Evolutionary conservation across 129 eudicot genomes (phyloP), one percentile per base, ranked within the genome.

Genomic region (Centella asiatica): DNA sequence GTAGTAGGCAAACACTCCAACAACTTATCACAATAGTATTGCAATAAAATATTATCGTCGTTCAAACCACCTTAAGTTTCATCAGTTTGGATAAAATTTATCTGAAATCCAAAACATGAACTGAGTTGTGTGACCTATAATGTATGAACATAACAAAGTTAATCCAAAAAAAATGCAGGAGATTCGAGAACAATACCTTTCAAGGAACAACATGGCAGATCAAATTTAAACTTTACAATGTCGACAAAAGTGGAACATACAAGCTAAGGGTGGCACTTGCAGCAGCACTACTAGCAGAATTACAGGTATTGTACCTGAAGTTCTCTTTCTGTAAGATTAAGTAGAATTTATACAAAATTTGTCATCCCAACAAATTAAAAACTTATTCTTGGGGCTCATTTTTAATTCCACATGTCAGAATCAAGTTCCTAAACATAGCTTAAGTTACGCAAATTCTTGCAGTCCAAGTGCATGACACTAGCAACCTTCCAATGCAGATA

Each of bases 201-300:
- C 75, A 73, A 73, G 84, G 82, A 78, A 83, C 83, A 7, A 83
- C 95, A 56, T 87, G 90, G 90, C 79, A 81, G 17, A 76, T 87
- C 67, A 80, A 80, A 47, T 87, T 87, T 70, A 70, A 73, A 53
- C 77, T 83, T 12, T 68, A 77, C 12, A 59, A 49, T 17, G 76
- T 80, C 19, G 54, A 39, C 39, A 62, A 53, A 24, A 69, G 61
- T 53, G 85, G 75, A 47, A 68, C 65, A 31, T 80, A 87, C 61
- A 83, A 68, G 47, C 59, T 87, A 31, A 66, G 95, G 47, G 47
- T 83, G 57, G 90, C 90, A 63, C 57, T 83, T 23, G 95, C 95
- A 50, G 74, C 84, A 32, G 83, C 90, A 47, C 69, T 77, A 12
- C 62, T 56, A 18, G 69, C 90, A 1, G 74, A 62, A 40, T 42